Conservation (phyloP, 768 basidiomycete species). For the Scleroderma bovista region DNA sequence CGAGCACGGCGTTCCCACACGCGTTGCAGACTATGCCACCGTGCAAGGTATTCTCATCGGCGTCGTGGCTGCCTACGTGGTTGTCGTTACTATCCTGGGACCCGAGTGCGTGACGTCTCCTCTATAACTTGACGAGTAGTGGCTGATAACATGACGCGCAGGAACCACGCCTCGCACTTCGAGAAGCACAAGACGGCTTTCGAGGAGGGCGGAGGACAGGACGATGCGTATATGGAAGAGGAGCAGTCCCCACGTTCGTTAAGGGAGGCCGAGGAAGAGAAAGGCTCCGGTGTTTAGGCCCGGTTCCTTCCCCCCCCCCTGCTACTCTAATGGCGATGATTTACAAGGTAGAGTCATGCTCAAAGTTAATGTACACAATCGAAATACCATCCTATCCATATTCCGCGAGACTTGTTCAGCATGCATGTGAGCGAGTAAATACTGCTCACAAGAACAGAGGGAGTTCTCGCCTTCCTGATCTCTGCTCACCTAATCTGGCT, state of each 20-base stretch:
- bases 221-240: conserved; percentile 36
- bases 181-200: conserved; percentile 78
- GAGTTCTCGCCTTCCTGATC: too few species aligned
- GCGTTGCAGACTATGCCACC: conserved; percentile 61
- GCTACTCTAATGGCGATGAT: too few species aligned
- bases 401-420: too few species aligned
- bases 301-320: neutral
- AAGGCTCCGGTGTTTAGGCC: neutral
- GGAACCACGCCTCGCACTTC: conserved; percentile 75
- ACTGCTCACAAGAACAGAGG: too few species aligned
- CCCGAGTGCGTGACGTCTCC: conserved; percentile 50
- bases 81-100: conserved; percentile 73
- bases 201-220: conserved; percentile 62
- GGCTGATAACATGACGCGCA: conserved; percentile 15
- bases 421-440: too few species aligned
- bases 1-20: conserved; percentile 32
- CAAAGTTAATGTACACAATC: too few species aligned
- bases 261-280: conserved; percentile 9
- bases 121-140: neutral
- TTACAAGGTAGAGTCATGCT: too few species aligned
- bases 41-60: conserved; percentile 90
- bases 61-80: conserved; percentile 67
- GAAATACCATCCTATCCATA: too few species aligned
- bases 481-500: too few species aligned
- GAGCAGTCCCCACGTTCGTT: neutral